Evolutionary conservation across 345 rosid species (phyloP).

Genomic region (Euphorbia peplus): DNA sequence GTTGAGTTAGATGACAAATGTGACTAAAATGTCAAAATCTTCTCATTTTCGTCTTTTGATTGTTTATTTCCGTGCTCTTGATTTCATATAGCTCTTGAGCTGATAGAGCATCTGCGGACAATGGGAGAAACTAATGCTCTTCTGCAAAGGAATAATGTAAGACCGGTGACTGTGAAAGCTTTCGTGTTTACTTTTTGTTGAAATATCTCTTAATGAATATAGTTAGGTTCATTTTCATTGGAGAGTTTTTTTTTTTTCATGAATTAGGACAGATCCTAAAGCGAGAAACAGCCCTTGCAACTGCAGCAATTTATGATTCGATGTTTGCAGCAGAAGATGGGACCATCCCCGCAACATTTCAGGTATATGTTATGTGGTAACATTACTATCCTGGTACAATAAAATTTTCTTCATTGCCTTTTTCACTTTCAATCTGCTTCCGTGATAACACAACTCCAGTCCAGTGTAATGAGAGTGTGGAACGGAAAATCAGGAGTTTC

Average conservation of each 20-base stretch:
- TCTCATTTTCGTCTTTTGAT: not conserved
- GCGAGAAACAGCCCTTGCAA: slow-evolving; percentile 87
- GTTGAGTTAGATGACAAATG: not conserved
- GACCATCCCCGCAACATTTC: slow-evolving; percentile 88
- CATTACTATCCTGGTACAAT: no score
- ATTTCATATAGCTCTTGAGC: slow-evolving; percentile 62
- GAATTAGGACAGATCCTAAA: slow-evolving; percentile 52
- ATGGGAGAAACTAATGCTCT: slow-evolving; percentile 99
- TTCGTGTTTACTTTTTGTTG: not conserved
- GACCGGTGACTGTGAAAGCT: slow-evolving; percentile 10
- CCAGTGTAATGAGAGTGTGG: no score
- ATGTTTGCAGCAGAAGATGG: slow-evolving; percentile 95
- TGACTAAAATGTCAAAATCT: not conserved
- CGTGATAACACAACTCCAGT: no score
- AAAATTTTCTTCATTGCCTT: no score
- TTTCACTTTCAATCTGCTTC: no score
- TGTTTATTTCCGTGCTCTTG: not conserved
- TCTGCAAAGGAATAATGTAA: slow-evolving; percentile 67
- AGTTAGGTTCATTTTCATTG: not conserved
- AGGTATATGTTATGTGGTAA: slow-evolving; percentile 37
- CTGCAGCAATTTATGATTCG: slow-evolving; percentile 93
- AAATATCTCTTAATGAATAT: not conserved
- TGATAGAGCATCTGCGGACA: slow-evolving; percentile 89
- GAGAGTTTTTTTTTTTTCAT: not conserved
- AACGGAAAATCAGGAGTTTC: no score